phyloP scores from a whole-genome alignment of 179 eudicot genomes.

The Spergularia azorica region DNA sequence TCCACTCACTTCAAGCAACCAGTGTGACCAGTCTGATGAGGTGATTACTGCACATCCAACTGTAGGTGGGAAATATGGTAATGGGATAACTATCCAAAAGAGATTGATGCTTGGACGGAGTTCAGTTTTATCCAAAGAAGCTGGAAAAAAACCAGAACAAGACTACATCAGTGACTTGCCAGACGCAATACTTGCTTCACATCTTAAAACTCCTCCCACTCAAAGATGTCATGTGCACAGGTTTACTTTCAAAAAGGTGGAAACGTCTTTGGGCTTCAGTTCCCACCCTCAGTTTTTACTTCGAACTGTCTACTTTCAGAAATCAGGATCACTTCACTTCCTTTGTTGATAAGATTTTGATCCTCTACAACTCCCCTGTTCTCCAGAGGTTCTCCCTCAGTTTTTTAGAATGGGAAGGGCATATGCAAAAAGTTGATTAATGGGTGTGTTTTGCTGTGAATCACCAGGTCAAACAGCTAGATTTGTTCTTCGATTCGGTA shows the following conservation, averaged over 20 bases:
- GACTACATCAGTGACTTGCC: slow-evolving; percentile 1
- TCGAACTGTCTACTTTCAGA: neutral
- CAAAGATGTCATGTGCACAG: neutral
- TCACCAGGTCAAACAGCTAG: neutral
- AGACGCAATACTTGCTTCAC: neutral
- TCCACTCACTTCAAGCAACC: neutral
- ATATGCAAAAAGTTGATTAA: neutral
- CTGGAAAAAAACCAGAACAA: neutral
- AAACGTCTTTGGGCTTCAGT: neutral
- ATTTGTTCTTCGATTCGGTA: neutral
- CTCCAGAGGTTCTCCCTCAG: neutral
- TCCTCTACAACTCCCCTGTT: slow-evolving; percentile 2
- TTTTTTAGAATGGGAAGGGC: neutral
- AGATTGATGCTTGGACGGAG: neutral
- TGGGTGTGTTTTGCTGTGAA: neutral
- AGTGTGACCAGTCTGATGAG: neutral
- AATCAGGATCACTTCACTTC: neutral
- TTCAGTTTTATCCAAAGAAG: neutral
- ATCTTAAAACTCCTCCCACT: neutral
- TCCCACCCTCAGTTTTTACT: neutral
- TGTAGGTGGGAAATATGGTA: neutral
- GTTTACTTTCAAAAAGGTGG: slow-evolving; percentile 1
- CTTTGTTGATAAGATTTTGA: slow-evolving; percentile 1
- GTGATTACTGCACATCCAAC: neutral
- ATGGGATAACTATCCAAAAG: neutral